These are phyloP conservation scores for Penicillium ucsense DNA, from an alignment of 495 filamentous ascomycete genomes.

Conservation along the genomic window DNA sequence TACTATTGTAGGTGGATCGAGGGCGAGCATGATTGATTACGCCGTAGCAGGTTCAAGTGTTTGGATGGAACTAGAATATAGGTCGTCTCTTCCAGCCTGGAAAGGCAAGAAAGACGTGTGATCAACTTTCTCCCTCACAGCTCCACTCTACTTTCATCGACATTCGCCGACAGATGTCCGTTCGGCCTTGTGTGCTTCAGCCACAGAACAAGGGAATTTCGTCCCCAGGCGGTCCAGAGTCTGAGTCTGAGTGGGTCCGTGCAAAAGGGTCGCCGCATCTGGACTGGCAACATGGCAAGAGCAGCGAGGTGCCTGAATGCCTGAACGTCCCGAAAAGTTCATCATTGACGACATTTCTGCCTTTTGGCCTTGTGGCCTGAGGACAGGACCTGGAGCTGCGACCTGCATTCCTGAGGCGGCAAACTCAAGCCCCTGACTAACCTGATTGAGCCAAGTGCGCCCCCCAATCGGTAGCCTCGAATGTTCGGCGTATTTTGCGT, in stretches of 20 bases:
- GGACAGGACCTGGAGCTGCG: neutral
- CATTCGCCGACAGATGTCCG: neutral
- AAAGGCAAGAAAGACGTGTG: too few relatives aligned
- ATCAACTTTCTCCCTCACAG: too few relatives aligned
- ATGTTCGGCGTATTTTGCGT: neutral
- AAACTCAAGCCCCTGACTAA: neutral
- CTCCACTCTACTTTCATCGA: too few relatives aligned
- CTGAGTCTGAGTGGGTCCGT: neutral
- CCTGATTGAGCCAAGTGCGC: neutral
- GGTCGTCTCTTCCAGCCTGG: neutral
- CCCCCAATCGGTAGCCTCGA: neutral
- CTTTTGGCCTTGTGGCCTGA: conserved; percentile 4
- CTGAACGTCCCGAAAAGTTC: neutral
- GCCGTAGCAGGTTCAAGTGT: too few relatives aligned
- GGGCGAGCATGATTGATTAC: too few relatives aligned
- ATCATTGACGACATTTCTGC: neutral
- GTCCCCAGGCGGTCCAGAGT: neutral
- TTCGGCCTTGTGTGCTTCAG: too few relatives aligned
- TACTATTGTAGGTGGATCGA: too few relatives aligned
- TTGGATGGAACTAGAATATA: too few relatives aligned
- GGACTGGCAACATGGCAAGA: neutral
- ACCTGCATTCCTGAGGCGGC: neutral
- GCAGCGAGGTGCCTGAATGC: neutral
- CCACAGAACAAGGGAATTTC: too few relatives aligned
- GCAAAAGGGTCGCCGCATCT: neutral